Percentiles rank a stretch among this genome's conserved stretches.
Conservation (phyloP, 177 flowering plant species). For the Vitis hybrid region DNA sequence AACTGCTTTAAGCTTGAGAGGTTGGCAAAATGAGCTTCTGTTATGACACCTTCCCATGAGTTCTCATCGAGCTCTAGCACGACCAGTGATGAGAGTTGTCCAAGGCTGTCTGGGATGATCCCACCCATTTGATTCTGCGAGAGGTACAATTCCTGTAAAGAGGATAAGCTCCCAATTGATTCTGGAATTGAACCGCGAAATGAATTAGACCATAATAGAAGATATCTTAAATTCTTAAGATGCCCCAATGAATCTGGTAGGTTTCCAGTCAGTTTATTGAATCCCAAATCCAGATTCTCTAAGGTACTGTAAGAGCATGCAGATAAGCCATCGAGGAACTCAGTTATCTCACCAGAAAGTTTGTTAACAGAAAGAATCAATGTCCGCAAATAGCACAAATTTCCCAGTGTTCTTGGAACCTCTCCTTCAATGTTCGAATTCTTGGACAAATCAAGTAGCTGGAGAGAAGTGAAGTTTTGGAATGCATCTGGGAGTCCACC, state of each 20-base stretch:
- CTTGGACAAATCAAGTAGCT: constrained; percentile 12
- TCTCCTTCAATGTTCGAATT: no score
- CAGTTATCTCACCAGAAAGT: constrained; percentile 12
- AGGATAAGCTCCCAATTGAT: constrained; percentile 18
- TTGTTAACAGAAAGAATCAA: no score
- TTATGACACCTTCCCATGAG: constrained; percentile 14
- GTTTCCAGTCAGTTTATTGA: constrained; percentile 7
- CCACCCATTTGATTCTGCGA: constrained; percentile 16
- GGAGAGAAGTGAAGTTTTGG: constrained; percentile 4
- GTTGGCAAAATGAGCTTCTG: constrained; percentile 27
- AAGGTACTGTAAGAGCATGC: no score
- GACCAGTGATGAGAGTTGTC: constrained; percentile 16
- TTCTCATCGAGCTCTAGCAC: constrained; percentile 1
- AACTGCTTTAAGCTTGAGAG: constrained; percentile 15
- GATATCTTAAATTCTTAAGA: constrained; percentile 6
- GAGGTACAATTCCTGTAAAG: constrained; percentile 8
- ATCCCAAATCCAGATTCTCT: neutral
- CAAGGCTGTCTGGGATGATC: constrained; percentile 20
- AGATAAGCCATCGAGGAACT: constrained; percentile 1
- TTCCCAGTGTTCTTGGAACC: no score
- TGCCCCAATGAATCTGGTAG: constrained; percentile 14
- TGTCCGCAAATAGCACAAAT: no score
- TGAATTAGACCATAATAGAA: constrained; percentile 7
- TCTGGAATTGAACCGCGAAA: constrained; percentile 22
- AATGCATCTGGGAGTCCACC: constrained; percentile 18